These are phyloP conservation scores for Lasiodiplodia gonubiensis DNA, from an alignment of 2,329 filamentous ascomycete genomes.

Conservation along the genomic window DNA sequence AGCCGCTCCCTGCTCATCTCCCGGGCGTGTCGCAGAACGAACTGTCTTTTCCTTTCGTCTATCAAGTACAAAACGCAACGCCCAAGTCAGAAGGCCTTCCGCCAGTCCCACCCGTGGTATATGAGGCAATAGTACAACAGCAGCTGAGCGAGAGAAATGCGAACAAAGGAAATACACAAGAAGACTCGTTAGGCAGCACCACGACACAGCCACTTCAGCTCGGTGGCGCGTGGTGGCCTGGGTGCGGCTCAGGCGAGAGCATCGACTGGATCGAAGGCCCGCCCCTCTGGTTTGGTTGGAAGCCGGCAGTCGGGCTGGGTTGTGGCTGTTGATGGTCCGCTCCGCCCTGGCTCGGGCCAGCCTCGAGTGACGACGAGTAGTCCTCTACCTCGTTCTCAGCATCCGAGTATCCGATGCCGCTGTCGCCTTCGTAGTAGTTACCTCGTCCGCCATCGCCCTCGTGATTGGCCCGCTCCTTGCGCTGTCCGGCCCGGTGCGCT, in stretches of 20 bases:
- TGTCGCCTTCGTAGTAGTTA: constrained; percentile 64
- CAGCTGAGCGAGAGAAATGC: not conserved
- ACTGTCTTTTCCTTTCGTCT: not conserved
- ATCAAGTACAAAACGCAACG: constrained; percentile 3
- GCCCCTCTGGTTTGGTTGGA: constrained; percentile 36
- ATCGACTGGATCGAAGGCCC: constrained; percentile 48
- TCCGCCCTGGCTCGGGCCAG: constrained; percentile 19
- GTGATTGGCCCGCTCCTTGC: constrained; percentile 65
- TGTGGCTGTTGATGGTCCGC: constrained; percentile 62
- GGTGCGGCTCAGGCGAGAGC: constrained; percentile 37
- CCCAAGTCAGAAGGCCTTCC: constrained; percentile 13
- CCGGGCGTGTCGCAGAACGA: not conserved
- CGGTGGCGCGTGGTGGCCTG: constrained; percentile 12
- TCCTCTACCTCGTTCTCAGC: constrained; percentile 50
- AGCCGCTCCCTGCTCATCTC: constrained; percentile 13
- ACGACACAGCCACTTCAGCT: not conserved
- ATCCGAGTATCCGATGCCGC: constrained; percentile 66
- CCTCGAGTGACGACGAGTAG: constrained; percentile 30
- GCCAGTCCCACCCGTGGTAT: constrained; percentile 19
- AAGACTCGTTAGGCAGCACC: constrained; percentile 6
- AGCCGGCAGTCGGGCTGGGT: constrained; percentile 11
- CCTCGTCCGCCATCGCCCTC: constrained; percentile 32
- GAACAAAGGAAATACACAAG: constrained; percentile 4
- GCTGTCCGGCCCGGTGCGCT: constrained; percentile 68
- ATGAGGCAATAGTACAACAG: constrained; percentile 18